Evolutionary conservation across 164 flowering plant species (phyloP), one percentile per base, ranked within the genome.

Genomic region (Protea cynaroides): DNA sequence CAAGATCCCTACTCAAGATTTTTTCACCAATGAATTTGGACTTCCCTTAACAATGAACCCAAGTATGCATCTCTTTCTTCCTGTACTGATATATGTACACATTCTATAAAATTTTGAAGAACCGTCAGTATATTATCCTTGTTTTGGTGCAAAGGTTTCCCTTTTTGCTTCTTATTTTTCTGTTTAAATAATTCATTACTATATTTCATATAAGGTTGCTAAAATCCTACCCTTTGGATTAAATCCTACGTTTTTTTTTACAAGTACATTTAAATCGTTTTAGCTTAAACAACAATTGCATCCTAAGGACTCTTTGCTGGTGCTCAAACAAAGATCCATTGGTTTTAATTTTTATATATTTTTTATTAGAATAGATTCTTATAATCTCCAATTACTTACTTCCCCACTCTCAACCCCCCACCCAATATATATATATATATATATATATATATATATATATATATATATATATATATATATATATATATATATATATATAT

Each of bases 11-110:
- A 94, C 98, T 38, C 98, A 94, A 77, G 96, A 94, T 79, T 94
- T 94, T 80, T 90, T 94, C 88, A 94, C 97, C 71, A 88, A 91
- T 65, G 97, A 94, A 71, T 91, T 94, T 70, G 99, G 99, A 19
- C 95, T 91, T 72, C 97, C 99, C 21, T 72, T 94, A 38, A 94
- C 99, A 51, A 94, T 94, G 99, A 84, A 65, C 5, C 97, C 99
- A 67, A 91, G 98, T 90, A 90, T 37, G 81, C 65, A 21, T 3
- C 19, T 25, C 29, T 54, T 8, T 38, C 50, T 50, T 14, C 37
- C 14, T 25, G 38, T 12, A 56, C 19, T 56, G 17, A 13, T 56
- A 0, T 25, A 4, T 56, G 38, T 25, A 56, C 19, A 14, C 7
- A 23, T 25, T 56, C 4, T 3, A 25, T 25, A 25, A 25, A 37